A percentile compares a stretch with the other conserved stretches of the same genome.
These are phyloP conservation scores for Scedosporium boydii DNA, from an alignment of 2,329 filamentous ascomycete genomes.

Conservation along the genomic window DNA sequence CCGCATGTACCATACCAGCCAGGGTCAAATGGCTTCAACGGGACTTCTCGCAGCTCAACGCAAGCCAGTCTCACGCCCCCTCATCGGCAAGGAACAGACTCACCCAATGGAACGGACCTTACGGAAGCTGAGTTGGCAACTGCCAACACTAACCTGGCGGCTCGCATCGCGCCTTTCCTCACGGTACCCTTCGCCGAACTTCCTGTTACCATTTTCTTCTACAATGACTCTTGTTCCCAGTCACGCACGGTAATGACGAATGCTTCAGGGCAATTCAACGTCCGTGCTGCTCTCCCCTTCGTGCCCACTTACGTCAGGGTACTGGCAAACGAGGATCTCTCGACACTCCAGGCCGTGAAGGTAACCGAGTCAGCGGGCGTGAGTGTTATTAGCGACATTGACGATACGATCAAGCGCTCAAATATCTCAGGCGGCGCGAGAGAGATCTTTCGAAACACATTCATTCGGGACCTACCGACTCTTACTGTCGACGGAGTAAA, in stretches of 20 bases:
- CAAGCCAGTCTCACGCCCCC: slow-evolving; percentile 33
- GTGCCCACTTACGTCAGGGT: slow-evolving; percentile 83
- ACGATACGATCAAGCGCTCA: slow-evolving; percentile 94
- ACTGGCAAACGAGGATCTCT: slow-evolving; percentile 75
- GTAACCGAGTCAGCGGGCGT: slow-evolving; percentile 72
- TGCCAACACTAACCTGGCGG: slow-evolving; percentile 83
- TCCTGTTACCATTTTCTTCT: slow-evolving; percentile 90
- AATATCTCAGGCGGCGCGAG: slow-evolving; percentile 79
- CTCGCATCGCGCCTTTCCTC: slow-evolving; percentile 80
- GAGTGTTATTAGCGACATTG: slow-evolving; percentile 93
- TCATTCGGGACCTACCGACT: slow-evolving; percentile 75
- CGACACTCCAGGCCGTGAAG: slow-evolving; percentile 66
- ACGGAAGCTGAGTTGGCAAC: slow-evolving; percentile 64
- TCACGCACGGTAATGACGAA: slow-evolving; percentile 80
- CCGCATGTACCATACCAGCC: slow-evolving; percentile 16
- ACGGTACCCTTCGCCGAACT: slow-evolving; percentile 68
- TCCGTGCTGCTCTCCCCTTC: slow-evolving; percentile 77
- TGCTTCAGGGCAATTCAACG: slow-evolving; percentile 77
- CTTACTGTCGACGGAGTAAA: slow-evolving; percentile 78
- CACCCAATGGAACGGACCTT: slow-evolving; percentile 42
- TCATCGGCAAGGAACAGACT: slow-evolving; percentile 24
- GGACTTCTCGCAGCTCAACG: slow-evolving; percentile 2
- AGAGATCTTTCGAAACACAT: slow-evolving; percentile 94
- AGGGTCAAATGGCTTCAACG: neutral
- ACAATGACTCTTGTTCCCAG: slow-evolving; percentile 73